Conservation (phyloP, 129 eudicot genomes). For the Chrysanthemum makinoi region DNA sequence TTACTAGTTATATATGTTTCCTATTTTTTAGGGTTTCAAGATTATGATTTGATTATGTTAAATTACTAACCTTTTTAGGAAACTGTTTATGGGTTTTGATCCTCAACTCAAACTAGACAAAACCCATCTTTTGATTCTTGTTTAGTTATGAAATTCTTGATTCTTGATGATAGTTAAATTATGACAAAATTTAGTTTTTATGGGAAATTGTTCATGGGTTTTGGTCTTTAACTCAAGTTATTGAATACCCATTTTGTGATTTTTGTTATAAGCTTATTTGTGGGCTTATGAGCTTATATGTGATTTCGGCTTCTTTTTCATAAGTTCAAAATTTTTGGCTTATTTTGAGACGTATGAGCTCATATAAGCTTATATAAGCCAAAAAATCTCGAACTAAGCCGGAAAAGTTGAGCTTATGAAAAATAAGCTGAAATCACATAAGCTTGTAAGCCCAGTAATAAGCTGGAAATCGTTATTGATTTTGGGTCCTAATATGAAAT, state of each 20-base stretch:
- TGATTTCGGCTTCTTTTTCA: no score
- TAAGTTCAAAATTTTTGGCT: no score
- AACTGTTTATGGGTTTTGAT: constrained; percentile 19
- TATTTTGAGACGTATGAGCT: no score
- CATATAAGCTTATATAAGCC: no score
- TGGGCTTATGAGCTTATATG: no score
- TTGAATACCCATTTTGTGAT: constrained; percentile 9
- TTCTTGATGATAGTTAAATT: background rate
- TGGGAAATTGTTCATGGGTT: constrained; percentile 11
- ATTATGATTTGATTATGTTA: background rate
- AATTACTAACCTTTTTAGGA: constrained; percentile 9
- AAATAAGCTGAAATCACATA: no score
- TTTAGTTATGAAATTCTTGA: background rate
- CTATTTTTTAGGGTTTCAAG: constrained; percentile 22
- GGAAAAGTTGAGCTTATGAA: no score
- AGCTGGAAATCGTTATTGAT: no score
- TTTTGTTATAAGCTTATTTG: no score
- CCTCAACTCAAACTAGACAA: constrained; percentile 15
- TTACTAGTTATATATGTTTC: background rate
- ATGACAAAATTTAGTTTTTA: background rate
- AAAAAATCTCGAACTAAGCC: no score
- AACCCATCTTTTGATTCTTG: constrained; percentile 22
- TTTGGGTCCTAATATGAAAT: background rate
- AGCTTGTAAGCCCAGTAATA: no score
- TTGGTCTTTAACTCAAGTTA: constrained; percentile 15